Conservation (phyloP, 1,284 basidiomycete genomes). For the Apiotrichum mycotoxinovorans region DNA sequence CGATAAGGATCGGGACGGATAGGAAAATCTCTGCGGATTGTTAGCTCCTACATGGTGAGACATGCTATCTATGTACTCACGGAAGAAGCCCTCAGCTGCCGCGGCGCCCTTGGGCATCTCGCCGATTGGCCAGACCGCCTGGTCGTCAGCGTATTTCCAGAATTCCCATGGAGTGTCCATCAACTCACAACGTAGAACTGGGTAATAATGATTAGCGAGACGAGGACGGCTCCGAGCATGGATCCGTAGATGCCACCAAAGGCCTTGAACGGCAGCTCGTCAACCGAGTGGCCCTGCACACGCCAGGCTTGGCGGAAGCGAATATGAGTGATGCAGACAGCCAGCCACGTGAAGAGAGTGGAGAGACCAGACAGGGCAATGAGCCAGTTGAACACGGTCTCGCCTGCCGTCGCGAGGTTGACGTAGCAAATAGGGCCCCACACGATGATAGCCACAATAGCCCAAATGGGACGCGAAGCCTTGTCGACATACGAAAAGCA, state of each 20-base stretch:
- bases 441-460: slow-evolving; percentile 47
- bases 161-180: too few relatives aligned
- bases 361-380: slow-evolving; percentile 55
- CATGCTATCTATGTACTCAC: background rate
- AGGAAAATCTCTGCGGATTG: slow-evolving; percentile 42
- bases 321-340: slow-evolving; percentile 35
- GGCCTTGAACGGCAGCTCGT: slow-evolving; percentile 51
- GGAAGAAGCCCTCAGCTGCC: slow-evolving; percentile 33
- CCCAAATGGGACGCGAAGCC: slow-evolving; percentile 53
- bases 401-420: slow-evolving; percentile 41
- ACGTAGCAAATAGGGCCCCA: slow-evolving; percentile 50
- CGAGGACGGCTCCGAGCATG: slow-evolving; percentile 47
- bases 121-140: slow-evolving; percentile 18
- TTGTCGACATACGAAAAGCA: slow-evolving; percentile 55
- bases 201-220: slow-evolving; percentile 43
- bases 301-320: slow-evolving; percentile 52
- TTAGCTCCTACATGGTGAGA: background rate
- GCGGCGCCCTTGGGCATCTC: slow-evolving; percentile 21
- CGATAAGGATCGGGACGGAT: slow-evolving; percentile 40
- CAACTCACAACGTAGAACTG: slow-evolving; percentile 42
- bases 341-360: slow-evolving; percentile 55
- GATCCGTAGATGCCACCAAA: slow-evolving; percentile 53
- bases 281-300: slow-evolving; percentile 47
- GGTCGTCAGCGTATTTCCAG: background rate
- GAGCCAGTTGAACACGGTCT: slow-evolving; percentile 51